phyloP scores from a whole-genome alignment of 371 early-diverging fungal species.

The Mortierella sp. region DNA sequence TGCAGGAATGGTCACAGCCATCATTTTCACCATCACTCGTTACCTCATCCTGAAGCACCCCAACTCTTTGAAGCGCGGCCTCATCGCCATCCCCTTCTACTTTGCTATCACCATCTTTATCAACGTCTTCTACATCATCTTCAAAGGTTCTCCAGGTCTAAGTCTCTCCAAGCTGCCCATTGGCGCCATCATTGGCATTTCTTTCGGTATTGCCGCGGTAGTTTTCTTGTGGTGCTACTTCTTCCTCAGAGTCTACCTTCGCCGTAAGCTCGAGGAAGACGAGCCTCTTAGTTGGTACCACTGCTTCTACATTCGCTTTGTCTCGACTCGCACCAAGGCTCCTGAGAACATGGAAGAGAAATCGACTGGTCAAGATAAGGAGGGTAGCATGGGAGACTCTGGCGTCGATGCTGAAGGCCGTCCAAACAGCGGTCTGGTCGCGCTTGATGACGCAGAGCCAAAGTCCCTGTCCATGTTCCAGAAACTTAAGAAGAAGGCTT shows the following conservation, averaged over 20 bases:
- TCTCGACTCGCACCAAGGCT: constrained; percentile 18
- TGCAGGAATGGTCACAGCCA: constrained; percentile 74
- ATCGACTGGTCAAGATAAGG: constrained; percentile 9
- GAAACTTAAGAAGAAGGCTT: constrained; percentile 27
- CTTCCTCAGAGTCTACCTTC: constrained; percentile 73
- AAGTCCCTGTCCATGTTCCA: constrained; percentile 21
- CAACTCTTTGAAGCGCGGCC: constrained; percentile 79
- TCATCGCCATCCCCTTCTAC: constrained; percentile 83
- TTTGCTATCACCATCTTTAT: constrained; percentile 79
- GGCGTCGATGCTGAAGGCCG: constrained; percentile 22
- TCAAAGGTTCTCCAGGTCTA: constrained; percentile 74
- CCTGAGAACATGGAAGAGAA: constrained; percentile 15
- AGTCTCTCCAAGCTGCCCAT: constrained; percentile 54
- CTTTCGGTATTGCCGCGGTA: constrained; percentile 32
- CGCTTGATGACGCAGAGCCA: constrained; percentile 17
- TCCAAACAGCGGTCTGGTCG: constrained; percentile 22
- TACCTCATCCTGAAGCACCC: constrained; percentile 67
- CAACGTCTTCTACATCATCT: constrained; percentile 78
- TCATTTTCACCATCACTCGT: constrained; percentile 75
- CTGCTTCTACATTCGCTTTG: constrained; percentile 50
- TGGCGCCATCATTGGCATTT: constrained; percentile 53
- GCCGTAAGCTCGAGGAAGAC: constrained; percentile 68
- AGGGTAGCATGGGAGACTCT: background rate
- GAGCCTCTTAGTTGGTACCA: constrained; percentile 81
- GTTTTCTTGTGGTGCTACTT: constrained; percentile 66